Evolutionary conservation across 495 filamentous ascomycete genomes (phyloP).

Genomic region (Chaetomium cochliodes): DNA sequence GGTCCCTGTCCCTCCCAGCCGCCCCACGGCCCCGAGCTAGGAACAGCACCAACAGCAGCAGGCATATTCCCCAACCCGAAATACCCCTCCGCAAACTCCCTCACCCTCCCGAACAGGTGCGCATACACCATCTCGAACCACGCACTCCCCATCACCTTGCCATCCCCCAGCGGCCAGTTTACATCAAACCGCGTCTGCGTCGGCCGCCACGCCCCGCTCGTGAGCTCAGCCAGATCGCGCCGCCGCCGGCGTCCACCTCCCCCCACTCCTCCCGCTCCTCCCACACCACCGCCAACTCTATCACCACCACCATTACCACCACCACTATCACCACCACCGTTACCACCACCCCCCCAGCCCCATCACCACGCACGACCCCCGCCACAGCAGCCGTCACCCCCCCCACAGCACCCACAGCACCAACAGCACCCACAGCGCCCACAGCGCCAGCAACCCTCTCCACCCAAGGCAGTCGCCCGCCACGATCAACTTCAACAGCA

Average conservation of each 20-base stretch:
- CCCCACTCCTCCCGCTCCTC: too few relatives aligned
- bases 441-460: background rate
- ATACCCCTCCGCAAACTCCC: constrained; percentile 15
- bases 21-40: background rate
- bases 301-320: too few relatives aligned
- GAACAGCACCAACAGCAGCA: background rate
- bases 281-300: too few relatives aligned
- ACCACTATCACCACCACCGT: too few relatives aligned
- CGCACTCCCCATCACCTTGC: constrained; percentile 10
- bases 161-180: constrained; percentile 3
- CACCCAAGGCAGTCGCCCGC: background rate
- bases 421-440: too few relatives aligned
- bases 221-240: background rate
- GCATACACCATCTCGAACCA: constrained; percentile 30
- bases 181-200: constrained; percentile 18
- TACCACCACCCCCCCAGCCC: too few relatives aligned
- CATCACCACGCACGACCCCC: too few relatives aligned
- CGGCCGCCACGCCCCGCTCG: constrained; percentile 20
- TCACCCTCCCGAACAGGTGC: constrained; percentile 18
- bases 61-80: constrained; percentile 20
- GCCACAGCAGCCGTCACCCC: too few relatives aligned
- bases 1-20: background rate
- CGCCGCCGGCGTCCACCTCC: too few relatives aligned
- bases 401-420: too few relatives aligned
- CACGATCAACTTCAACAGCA: background rate